Evolutionary conservation across 2,329 filamentous ascomycete species (phyloP), one percentile per base, ranked within the genome.

Genomic region (Dactylonectria macrodidyma): DNA sequence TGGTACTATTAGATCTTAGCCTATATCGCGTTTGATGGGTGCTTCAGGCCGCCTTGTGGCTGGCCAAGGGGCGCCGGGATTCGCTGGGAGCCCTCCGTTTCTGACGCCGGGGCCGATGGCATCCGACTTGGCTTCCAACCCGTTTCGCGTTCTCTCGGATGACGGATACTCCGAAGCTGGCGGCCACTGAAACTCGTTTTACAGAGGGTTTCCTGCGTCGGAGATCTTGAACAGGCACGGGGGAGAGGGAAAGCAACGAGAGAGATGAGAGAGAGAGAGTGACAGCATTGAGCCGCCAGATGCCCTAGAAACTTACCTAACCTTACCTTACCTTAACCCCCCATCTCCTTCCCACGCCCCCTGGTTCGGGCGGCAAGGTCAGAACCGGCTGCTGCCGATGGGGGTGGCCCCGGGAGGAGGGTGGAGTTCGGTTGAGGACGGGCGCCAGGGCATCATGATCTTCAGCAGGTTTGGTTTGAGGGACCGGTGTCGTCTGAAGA

Each of bases 41-140:
- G 73, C 73, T 61, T 75, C 73, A 72, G 62, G 70, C 71, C 26
- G 26, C 26, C 26, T 74, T 74, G 71, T 70, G 66, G 70, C 73
- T 69, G 73, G 73, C 67, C 69, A 38, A 60, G 59, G 54, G 62
- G 58, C 54, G 70, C 69, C 73, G 71, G 73, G 73, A 66, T 61
- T 75, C 73, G 72, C 56, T 52, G 58, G 58, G 24, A 48, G 52
- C 68, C 69, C 66, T 48, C 52, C 26, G 26, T 30, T 16, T 44
- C 58, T 44, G 38, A 48, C 47, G 51, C 34, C 46, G 47, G 59
- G 64, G 64, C 55, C 24, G 46, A 19, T 51, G 58, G 55, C 62
- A 66, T 59, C 60, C 65, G 64, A 59, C 66, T 62, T 69, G 34
- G 62, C 50, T 33, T 38, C 22, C 46, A 50, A 57, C 36, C 26